Evolutionary conservation across 306 rosid species (phyloP), one percentile per base, ranked within the genome.

Genomic region (Canavalia gladiata): DNA sequence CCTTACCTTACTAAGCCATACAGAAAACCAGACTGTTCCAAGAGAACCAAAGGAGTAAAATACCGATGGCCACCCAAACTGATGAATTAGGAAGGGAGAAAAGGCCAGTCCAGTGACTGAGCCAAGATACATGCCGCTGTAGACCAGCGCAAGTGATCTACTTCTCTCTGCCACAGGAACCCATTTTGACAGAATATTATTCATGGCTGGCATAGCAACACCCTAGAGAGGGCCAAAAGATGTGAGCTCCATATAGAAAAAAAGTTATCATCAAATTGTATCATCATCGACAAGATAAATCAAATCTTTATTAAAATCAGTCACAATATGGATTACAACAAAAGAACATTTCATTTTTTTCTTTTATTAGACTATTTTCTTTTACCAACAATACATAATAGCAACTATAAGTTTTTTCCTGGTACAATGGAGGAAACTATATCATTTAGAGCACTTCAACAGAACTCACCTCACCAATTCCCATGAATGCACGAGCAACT

Each of bases 191-290:
- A 96, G 91, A 76, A 96, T 92, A 75, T 96, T 96, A 77, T 96
- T 96, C 99, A 96, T 96, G 67, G 99, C 99, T 35, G 98, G 99
- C 99, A 96, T 96, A 46, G 99, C 99, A 79, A 96, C 99, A 41
- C 99, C 99, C 98, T 96, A 72, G 77, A 65, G 51, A 57, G 52
- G 68, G 67, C 51, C 63, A 84, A 84, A 91, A 56, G 37, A 80
- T 55, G 81, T 77, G 30, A 82, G 74, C 54, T 69, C 43, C 64
- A 66, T 55, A 50, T 63, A 28, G 39, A 39, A 49, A 18, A 31
- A 57, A 33, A 37, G 7, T 7, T 35, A 81, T n/a, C 39, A 64
- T 41, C 67, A 33, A 8, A 71, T 57, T 70, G 47, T 57, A 50
- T 30, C 25, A 1, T 51, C 50, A 39, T 8, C 33, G 46, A 72